Conservation (phyloP, 148 eudicot genomes). For the Fagopyrum esculentum region DNA sequence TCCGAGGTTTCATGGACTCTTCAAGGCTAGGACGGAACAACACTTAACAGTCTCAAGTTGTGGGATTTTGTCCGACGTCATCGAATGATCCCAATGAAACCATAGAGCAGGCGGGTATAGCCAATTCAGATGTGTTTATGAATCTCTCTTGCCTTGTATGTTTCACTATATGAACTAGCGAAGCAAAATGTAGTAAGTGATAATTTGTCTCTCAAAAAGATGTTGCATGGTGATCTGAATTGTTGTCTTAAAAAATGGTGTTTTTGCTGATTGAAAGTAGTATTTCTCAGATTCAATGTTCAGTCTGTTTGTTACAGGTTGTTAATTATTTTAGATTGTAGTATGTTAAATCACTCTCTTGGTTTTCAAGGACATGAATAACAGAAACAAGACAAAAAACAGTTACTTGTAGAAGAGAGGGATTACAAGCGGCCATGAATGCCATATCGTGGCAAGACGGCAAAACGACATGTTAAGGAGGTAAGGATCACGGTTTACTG, state of each 20-base stretch:
- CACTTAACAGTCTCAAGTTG: constrained; percentile 50
- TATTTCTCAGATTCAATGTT: constrained; percentile 23
- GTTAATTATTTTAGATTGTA: neutral
- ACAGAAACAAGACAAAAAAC: constrained; percentile 64
- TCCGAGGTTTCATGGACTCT: constrained; percentile 71
- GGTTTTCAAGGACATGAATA: constrained; percentile 40
- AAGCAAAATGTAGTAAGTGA: neutral
- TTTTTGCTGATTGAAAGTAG: neutral
- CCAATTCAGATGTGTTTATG: constrained; percentile 46
- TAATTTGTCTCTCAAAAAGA: neutral
- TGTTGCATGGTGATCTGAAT: neutral
- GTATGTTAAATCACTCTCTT: neutral
- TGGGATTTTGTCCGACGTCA: constrained; percentile 82
- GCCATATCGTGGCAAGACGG: constrained; percentile 96
- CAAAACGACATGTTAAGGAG: constrained; percentile 72
- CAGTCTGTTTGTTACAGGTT: constrained; percentile 20
- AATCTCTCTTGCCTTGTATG: neutral
- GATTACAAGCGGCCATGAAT: constrained; percentile 93
- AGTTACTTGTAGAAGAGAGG: constrained; percentile 95
- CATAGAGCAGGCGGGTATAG: constrained; percentile 70
- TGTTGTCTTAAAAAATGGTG: neutral
- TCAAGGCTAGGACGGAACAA: constrained; percentile 53
- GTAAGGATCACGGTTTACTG: constrained; percentile 23
- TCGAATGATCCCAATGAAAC: constrained; percentile 62
- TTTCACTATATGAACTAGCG: neutral